Evolutionary conservation across 2,329 filamentous ascomycete genomes (phyloP).

Genomic region (Ceratocystis lukuohia): DNA sequence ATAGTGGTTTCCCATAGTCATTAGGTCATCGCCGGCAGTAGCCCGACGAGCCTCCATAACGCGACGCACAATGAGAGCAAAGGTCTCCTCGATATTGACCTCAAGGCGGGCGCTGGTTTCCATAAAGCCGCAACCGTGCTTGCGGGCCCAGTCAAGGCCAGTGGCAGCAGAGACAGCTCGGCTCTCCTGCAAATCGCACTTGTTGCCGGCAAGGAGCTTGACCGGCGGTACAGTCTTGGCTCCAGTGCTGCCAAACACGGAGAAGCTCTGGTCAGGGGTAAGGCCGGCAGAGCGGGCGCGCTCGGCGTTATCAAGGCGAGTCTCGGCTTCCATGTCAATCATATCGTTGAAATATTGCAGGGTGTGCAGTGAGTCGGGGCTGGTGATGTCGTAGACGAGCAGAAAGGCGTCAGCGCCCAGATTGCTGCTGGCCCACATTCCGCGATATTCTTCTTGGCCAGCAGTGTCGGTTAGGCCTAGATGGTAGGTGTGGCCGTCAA

Average conservation of each 20-base stretch:
- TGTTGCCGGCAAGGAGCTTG: constrained; percentile 77
- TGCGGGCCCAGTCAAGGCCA: constrained; percentile 65
- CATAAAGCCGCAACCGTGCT: constrained; percentile 69
- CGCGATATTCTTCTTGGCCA: constrained; percentile 80
- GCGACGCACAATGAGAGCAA: constrained; percentile 53
- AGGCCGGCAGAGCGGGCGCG: constrained; percentile 35
- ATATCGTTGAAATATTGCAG: constrained; percentile 70
- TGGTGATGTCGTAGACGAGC: constrained; percentile 79
- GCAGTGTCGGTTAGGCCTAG: constrained; percentile 71
- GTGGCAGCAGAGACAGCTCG: constrained; percentile 55
- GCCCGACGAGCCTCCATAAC: constrained; percentile 44
- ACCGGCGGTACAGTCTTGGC: constrained; percentile 52
- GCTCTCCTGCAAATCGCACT: constrained; percentile 63
- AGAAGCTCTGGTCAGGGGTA: constrained; percentile 24
- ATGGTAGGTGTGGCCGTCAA: constrained; percentile 70
- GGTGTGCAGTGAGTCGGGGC: constrained; percentile 50
- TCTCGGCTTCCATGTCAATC: constrained; percentile 71
- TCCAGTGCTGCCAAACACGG: constrained; percentile 27
- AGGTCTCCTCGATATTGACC: constrained; percentile 83
- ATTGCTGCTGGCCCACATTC: constrained; percentile 71
- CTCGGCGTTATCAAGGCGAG: constrained; percentile 47
- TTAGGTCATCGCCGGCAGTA: constrained; percentile 32
- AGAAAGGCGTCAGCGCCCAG: constrained; percentile 70
- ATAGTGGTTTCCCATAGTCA: constrained; percentile 31
- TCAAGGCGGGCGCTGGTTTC: constrained; percentile 73